Conservation (phyloP, 140 eudicot species). For the Cichorium intybus region DNA sequence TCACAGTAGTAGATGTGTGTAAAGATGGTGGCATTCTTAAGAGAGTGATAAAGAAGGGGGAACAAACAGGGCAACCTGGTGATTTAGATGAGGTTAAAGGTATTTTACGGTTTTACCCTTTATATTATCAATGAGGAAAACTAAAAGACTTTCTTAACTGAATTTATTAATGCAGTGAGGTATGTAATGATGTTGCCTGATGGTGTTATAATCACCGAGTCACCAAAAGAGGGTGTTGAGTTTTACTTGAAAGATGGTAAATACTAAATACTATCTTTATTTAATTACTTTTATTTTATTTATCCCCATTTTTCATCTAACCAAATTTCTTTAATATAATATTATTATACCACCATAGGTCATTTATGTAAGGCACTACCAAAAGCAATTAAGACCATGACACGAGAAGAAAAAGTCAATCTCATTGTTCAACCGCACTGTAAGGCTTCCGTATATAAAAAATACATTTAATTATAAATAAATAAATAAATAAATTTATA, state of each 20-base stretch:
- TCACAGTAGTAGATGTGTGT: conserved; percentile 58
- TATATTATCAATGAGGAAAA: too few relatives aligned
- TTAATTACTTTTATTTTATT: neutral
- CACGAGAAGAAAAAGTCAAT: conserved; percentile 53
- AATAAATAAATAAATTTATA: neutral
- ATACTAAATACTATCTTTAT: neutral
- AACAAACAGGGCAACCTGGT: conserved; percentile 49
- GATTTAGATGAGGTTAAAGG: conserved; percentile 77
- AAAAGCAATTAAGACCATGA: conserved; percentile 78
- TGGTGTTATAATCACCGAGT: conserved; percentile 43
- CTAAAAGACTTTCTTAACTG: too few relatives aligned
- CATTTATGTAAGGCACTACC: conserved; percentile 63
- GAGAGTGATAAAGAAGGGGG: conserved; percentile 49
- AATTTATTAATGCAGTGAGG: conserved; percentile 45
- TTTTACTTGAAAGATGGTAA: conserved; percentile 68
- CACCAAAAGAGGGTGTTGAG: conserved; percentile 61
- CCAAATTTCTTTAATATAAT: neutral
- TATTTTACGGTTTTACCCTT: too few relatives aligned
- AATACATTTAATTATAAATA: neutral
- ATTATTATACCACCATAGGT: conserved; percentile 29
- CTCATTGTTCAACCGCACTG: conserved; percentile 63
- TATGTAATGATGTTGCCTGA: conserved; percentile 48
- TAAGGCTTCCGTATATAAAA: conserved; percentile 30
- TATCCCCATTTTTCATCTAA: neutral
- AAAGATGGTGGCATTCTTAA: conserved; percentile 79